These are phyloP conservation scores for Chlorella variabilis DNA, from an alignment of 163 green algal species.

Conservation along the genomic window DNA sequence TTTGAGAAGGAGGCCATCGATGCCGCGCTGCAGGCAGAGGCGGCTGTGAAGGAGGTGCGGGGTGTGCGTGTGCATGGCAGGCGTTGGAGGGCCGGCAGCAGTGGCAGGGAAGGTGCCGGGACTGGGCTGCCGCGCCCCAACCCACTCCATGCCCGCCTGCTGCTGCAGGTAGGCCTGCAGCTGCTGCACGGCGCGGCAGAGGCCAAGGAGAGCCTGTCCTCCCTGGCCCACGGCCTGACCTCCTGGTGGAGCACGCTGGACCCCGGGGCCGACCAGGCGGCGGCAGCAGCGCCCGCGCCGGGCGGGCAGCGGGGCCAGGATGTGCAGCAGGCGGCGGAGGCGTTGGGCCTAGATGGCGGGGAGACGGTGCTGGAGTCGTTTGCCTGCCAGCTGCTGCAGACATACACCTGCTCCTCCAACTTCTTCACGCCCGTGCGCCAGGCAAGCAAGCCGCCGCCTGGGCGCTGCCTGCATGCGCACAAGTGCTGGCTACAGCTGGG, in stretches of 20 bases:
- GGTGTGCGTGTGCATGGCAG: no score
- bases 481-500: no score
- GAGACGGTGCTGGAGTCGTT: conserved; percentile 46
- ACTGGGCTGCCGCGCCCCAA: no score
- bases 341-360: conserved; percentile 32
- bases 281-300: neutral
- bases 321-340: conserved; percentile 1
- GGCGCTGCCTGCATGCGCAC: no score
- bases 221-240: conserved; percentile 28
- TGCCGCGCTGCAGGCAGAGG: neutral
- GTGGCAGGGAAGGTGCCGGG: no score
- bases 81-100: neutral
- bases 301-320: neutral
- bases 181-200: conserved; percentile 28
- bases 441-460: neutral
- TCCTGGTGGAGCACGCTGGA: conserved; percentile 43
- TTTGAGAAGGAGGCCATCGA: conserved; percentile 20
- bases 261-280: neutral
- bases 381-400: conserved; percentile 42
- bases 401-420: conserved; percentile 29
- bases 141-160: neutral
- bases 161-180: conserved; percentile 26
- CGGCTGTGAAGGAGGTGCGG: conserved; percentile 27
- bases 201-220: conserved; percentile 30
- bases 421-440: conserved; percentile 34